phyloP scores from a whole-genome alignment of 768 basidiomycete species.

The Collybia mongolica region DNA sequence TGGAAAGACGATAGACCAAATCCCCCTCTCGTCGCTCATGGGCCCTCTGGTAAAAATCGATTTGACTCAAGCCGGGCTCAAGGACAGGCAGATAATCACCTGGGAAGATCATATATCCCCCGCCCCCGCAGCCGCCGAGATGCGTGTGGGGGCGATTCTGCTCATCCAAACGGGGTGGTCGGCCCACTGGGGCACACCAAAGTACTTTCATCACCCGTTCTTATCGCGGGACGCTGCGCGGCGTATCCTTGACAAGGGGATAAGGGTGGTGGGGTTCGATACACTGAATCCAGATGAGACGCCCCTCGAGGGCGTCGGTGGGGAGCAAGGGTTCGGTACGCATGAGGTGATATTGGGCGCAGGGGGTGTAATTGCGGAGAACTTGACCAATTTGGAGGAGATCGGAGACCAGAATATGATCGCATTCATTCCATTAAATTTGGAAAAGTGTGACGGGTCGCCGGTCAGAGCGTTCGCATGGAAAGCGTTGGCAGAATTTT shows the following conservation, averaged over 20 bases:
- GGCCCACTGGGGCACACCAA: constrained; percentile 43
- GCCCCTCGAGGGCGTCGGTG: constrained; percentile 29
- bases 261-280: constrained; percentile 62
- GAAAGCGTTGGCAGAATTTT: constrained; percentile 5
- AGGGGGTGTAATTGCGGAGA: constrained; percentile 70
- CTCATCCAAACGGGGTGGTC: constrained; percentile 74
- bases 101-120: constrained; percentile 50
- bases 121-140: constrained; percentile 20
- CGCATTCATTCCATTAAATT: constrained; percentile 55
- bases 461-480: constrained; percentile 71
- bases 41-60: constrained; percentile 58
- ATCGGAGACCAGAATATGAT: constrained; percentile 37
- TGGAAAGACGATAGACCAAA: constrained; percentile 56
- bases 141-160: constrained; percentile 43
- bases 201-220: constrained; percentile 66
- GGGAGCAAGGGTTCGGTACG: constrained; percentile 43
- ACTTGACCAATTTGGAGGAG: constrained; percentile 53
- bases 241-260: constrained; percentile 47
- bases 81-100: constrained; percentile 42
- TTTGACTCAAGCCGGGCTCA: constrained; percentile 30
- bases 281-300: constrained; percentile 70
- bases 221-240: constrained; percentile 52
- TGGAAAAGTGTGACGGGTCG: constrained; percentile 64
- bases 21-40: constrained; percentile 53
- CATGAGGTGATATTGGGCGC: constrained; percentile 61